A percentile compares a stretch with the other conserved stretches of the same genome.
Conservation (phyloP, 2,329 filamentous ascomycete genomes). For the Pestalotiopsis sp. region DNA sequence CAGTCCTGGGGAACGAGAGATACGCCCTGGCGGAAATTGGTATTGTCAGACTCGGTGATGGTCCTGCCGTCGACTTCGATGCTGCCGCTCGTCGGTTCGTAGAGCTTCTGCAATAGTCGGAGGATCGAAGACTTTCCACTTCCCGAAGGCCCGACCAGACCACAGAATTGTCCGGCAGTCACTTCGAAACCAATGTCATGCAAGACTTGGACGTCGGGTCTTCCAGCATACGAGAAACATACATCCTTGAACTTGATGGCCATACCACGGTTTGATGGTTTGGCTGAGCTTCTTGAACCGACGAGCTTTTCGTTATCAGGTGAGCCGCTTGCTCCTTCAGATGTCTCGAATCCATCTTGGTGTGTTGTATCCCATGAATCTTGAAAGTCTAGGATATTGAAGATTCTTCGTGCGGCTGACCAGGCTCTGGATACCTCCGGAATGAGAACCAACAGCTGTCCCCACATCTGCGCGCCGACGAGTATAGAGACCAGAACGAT, state of each 20-base stretch:
- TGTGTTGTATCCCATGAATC: not conserved
- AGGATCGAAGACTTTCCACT: conserved; percentile 71
- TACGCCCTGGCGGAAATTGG: conserved; percentile 39
- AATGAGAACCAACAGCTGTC: conserved; percentile 66
- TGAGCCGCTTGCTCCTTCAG: not conserved
- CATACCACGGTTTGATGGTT: conserved; percentile 38
- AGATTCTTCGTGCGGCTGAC: conserved; percentile 52
- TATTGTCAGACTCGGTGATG: conserved; percentile 20
- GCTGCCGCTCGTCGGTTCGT: conserved; percentile 42
- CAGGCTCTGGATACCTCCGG: conserved; percentile 64
- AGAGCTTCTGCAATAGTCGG: conserved; percentile 55
- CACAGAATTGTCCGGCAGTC: conserved; percentile 61
- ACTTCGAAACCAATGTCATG: conserved; percentile 59
- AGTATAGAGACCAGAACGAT: conserved; percentile 65
- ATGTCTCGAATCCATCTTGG: not conserved
- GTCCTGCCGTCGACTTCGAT: conserved; percentile 43
- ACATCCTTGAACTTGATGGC: conserved; percentile 61
- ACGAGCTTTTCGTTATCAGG: not conserved
- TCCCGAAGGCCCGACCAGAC: conserved; percentile 67
- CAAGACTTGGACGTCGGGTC: conserved; percentile 61
- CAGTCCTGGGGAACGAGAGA: conserved; percentile 43
- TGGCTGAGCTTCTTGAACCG: conserved; percentile 10
- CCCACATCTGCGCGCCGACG: conserved; percentile 63
- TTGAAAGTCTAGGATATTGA: conserved; percentile 32
- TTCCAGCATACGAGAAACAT: conserved; percentile 67